phyloP scores from a whole-genome alignment of 768 basidiomycete species.

The Infundibulicybe gibba region DNA sequence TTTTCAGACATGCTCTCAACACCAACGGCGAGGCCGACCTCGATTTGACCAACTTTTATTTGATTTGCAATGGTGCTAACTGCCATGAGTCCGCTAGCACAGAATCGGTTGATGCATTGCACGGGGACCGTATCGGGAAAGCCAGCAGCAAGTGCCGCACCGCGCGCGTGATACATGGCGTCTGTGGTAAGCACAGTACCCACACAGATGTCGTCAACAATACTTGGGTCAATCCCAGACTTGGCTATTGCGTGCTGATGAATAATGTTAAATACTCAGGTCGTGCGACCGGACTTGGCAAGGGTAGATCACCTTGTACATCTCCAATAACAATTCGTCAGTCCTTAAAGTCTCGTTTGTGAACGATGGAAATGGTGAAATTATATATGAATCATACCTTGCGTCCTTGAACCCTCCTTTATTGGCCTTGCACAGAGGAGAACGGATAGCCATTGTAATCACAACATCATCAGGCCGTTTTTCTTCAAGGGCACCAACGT shows the following conservation, averaged over 20 bases:
- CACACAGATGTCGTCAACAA: slow-evolving; percentile 76
- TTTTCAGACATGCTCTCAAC: slow-evolving; percentile 84
- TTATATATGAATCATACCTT: slow-evolving; percentile 54
- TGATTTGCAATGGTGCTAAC: slow-evolving; percentile 74
- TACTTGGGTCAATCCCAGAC: slow-evolving; percentile 56
- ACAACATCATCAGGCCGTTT: slow-evolving; percentile 77
- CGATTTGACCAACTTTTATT: slow-evolving; percentile 73
- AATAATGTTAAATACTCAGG: slow-evolving; percentile 63
- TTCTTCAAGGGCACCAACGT: slow-evolving; percentile 46
- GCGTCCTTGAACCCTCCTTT: slow-evolving; percentile 77
- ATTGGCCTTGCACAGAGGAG: slow-evolving; percentile 71
- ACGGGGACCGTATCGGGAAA: slow-evolving; percentile 76
- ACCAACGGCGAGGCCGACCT: slow-evolving; percentile 81
- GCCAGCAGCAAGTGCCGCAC: slow-evolving; percentile 76
- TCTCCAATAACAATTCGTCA: slow-evolving; percentile 79
- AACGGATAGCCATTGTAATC: slow-evolving; percentile 76
- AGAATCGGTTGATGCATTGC: slow-evolving; percentile 76
- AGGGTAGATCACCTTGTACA: slow-evolving; percentile 71
- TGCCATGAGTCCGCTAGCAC: slow-evolving; percentile 83
- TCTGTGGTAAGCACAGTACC: slow-evolving; percentile 70
- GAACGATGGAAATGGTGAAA: background rate
- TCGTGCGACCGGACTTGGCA: slow-evolving; percentile 79
- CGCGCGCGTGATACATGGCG: slow-evolving; percentile 66
- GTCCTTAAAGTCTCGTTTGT: slow-evolving; percentile 37
- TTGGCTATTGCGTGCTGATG: slow-evolving; percentile 53